Percentiles rank a stretch among this genome's conserved stretches.
Conservation (phyloP, 2,329 filamentous ascomycete genomes). For the Calycina herbarum region DNA sequence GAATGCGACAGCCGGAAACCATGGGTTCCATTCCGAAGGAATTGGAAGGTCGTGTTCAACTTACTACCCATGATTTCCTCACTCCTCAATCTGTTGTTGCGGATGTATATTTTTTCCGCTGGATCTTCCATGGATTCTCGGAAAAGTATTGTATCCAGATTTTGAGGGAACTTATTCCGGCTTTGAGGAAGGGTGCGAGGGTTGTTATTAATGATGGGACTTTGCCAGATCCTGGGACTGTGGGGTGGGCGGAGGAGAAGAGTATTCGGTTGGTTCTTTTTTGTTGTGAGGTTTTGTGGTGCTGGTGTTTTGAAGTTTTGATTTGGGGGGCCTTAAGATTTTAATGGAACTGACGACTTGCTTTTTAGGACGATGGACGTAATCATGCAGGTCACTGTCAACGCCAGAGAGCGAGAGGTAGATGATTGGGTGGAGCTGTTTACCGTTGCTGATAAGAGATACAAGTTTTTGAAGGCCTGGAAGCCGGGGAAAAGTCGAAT, state of each 20-base stretch:
- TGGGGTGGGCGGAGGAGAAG: conserved; percentile 4
- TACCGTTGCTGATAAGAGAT: conserved; percentile 6
- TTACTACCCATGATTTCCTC: conserved; percentile 47
- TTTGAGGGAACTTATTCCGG: conserved; percentile 7
- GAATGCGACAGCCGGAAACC: conserved; percentile 31
- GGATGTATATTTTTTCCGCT: conserved; percentile 16
- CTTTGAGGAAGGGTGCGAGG: conserved; percentile 8
- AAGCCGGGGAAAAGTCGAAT: conserved; percentile 12
- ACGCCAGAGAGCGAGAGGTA: conserved; percentile 10
- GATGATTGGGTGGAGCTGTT: conserved; percentile 12
- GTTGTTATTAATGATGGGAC: conserved; percentile 14
- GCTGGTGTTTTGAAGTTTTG: background rate
- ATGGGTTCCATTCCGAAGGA: conserved; percentile 14
- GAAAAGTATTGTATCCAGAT: conserved; percentile 14
- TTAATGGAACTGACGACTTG: background rate
- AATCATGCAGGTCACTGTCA: conserved; percentile 11
- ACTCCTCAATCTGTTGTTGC: conserved; percentile 35
- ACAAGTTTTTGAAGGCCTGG: conserved; percentile 14
- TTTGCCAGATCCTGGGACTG: conserved; percentile 10
- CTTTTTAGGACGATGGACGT: conserved; percentile 9
- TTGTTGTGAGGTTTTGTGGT: background rate
- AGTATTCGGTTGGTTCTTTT: conserved; percentile 10
- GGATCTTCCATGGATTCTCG: conserved; percentile 15
- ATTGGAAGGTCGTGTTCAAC: conserved; percentile 25
- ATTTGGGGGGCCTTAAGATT: no score